These are phyloP conservation scores for Kernera saxatilis DNA, from an alignment of 345 rosid genomes.

Conservation along the genomic window DNA sequence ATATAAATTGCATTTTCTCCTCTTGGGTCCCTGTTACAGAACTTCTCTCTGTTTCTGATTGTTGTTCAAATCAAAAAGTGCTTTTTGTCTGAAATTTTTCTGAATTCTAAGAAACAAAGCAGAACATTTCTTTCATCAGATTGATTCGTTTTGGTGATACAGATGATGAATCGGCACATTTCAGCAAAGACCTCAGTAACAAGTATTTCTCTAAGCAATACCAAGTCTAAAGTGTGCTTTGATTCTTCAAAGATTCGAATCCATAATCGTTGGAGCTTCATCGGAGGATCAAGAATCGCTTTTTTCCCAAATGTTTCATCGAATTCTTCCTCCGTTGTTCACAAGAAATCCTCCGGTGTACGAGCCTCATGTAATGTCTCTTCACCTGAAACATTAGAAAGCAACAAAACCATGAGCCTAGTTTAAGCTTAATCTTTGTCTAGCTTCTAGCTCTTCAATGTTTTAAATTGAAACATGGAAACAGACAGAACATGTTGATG, in stretches of 20 bases:
- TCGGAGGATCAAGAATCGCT: slow-evolving; percentile 50
- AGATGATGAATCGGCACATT: slow-evolving; percentile 13
- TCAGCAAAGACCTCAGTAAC: slow-evolving; percentile 21
- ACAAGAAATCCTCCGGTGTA: slow-evolving; percentile 33
- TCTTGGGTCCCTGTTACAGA: background rate
- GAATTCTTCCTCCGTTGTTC: background rate
- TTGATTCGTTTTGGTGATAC: slow-evolving; percentile 7
- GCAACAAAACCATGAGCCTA: too few relatives aligned
- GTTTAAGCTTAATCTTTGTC: background rate
- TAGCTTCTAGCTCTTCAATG: background rate
- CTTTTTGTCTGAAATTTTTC: background rate
- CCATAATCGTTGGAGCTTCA: slow-evolving; percentile 46
- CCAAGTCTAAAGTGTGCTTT: slow-evolving; percentile 15
- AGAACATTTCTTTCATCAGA: background rate
- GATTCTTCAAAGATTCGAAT: slow-evolving; percentile 26
- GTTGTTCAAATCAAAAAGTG: background rate
- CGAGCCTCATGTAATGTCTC: slow-evolving; percentile 72
- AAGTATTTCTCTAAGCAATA: slow-evolving; percentile 28
- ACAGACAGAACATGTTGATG: background rate
- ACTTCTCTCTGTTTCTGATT: background rate
- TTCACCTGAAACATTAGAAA: background rate
- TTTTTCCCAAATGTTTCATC: slow-evolving; percentile 23
- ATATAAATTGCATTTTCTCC: background rate
- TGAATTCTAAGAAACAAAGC: background rate
- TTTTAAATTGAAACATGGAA: background rate